Evolutionary conservation across 257 asterid genomes (phyloP).

Genomic region (Linderniella brevidens): DNA sequence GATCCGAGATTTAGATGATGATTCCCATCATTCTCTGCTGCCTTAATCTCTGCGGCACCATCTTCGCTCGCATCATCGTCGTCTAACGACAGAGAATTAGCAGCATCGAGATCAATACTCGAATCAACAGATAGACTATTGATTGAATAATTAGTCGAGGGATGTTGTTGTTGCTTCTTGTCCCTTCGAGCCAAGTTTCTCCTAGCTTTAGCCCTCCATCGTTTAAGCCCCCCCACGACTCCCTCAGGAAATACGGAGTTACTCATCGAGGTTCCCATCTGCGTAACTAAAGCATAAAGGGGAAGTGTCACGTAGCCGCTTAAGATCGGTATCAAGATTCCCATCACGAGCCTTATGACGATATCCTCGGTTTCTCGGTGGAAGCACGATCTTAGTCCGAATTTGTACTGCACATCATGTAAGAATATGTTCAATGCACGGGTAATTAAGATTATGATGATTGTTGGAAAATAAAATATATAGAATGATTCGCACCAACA

Average conservation of each 20-base stretch:
- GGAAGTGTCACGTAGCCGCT: slow-evolving; percentile 72
- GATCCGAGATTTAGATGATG: slow-evolving; percentile 19
- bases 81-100: too few relatives aligned
- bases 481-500: too few relatives aligned
- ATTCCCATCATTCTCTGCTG: slow-evolving; percentile 10
- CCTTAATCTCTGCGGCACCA: slow-evolving; percentile 6
- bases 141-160: slow-evolving; percentile 18
- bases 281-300: slow-evolving; percentile 45
- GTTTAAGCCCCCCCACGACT: slow-evolving; percentile 31
- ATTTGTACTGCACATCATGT: slow-evolving; percentile 25
- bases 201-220: slow-evolving; percentile 51
- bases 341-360: slow-evolving; percentile 31
- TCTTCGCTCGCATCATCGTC: slow-evolving; percentile 24
- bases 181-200: slow-evolving; percentile 28
- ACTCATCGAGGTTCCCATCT: slow-evolving; percentile 59
- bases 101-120: slow-evolving; percentile 21
- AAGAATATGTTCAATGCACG: too few relatives aligned
- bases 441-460: too few relatives aligned
- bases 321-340: slow-evolving; percentile 44
- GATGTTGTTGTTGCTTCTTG: not conserved
- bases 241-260: slow-evolving; percentile 33
- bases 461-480: too few relatives aligned
- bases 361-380: slow-evolving; percentile 41
- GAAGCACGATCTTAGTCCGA: slow-evolving; percentile 52
- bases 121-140: slow-evolving; percentile 18